These are phyloP conservation scores for Triangularia setosa DNA, from an alignment of 2,329 filamentous ascomycete genomes.

Conservation along the genomic window DNA sequence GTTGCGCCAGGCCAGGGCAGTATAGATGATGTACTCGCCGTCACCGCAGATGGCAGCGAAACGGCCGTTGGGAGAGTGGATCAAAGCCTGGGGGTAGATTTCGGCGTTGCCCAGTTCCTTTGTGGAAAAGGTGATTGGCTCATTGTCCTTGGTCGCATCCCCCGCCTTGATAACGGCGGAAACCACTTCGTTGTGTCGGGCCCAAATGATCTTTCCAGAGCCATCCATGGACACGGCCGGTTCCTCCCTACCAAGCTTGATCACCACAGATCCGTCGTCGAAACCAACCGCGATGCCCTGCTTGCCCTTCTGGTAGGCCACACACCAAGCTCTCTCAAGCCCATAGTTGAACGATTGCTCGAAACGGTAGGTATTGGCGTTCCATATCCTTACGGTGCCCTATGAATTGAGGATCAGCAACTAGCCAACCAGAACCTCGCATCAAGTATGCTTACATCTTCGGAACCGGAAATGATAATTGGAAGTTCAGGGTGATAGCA, in stretches of 20 bases:
- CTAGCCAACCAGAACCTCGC: too few relatives aligned
- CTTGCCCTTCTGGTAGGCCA: constrained; percentile 89
- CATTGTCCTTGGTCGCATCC: constrained; percentile 82
- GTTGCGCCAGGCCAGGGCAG: constrained; percentile 91
- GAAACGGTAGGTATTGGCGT: constrained; percentile 93
- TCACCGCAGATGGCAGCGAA: constrained; percentile 89
- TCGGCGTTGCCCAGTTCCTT: constrained; percentile 97
- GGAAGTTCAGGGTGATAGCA: constrained; percentile 97
- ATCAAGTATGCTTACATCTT: constrained; percentile 52
- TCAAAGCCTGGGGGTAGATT: constrained; percentile 89
- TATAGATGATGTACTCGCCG: constrained; percentile 99
- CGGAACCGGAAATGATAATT: constrained; percentile 95
- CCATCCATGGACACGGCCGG: constrained; percentile 96
- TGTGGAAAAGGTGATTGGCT: constrained; percentile 77
- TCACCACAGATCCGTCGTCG: constrained; percentile 94
- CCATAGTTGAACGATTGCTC: constrained; percentile 97
- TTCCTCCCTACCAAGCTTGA: constrained; percentile 96
- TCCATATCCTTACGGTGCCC: constrained; percentile 81
- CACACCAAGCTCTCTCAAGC: constrained; percentile 94
- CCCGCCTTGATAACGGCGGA: constrained; percentile 93
- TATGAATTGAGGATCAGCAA: not conserved
- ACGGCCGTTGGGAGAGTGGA: constrained; percentile 88
- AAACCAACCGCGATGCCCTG: constrained; percentile 95
- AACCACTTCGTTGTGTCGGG: constrained; percentile 89
- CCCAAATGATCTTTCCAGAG: constrained; percentile 95